Base-by-base conservation (phyloP, 768 basidiomycete genomes). In the Mycena filopes region DNA sequence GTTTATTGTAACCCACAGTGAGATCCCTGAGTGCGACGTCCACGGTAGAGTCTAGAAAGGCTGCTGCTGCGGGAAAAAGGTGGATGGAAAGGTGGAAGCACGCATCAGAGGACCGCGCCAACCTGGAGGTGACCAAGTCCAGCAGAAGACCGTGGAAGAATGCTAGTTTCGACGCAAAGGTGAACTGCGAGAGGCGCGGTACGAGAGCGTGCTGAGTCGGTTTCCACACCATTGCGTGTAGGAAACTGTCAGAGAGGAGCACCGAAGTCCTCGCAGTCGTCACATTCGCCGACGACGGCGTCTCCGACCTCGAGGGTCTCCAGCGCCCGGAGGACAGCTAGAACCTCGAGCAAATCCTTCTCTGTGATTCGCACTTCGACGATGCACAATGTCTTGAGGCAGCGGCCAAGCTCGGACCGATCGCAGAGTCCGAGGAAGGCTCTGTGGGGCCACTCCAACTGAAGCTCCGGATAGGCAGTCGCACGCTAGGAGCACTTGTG, bases 201-300 rank as follows among this genome's bases (percentile, higher is more conserved):
- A 31, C 43, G 21, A 45, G 55, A 45, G 42, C 23, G 55, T 56
- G 11, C 36, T 36, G 15, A 7, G 4, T 36, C 36, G 33, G 57
- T 36, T 1, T 23, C 33, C 20, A n/a, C n/a, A 38, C 21, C 46
- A 59, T 36, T 3, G 57, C 47, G 36, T 26, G 46, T 23, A 59
- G 47, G 47, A 59, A 59, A 41, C 20, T 40, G 57, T 59, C 47
- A 47, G 46, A 40, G 29, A 59, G 31, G 31, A 59, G 46, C 15
- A 47, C 33, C 13, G 23, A n/a, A n/a, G n/a, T n/a, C n/a, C 13
- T 45, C 55, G 41, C 28, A 21, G 42, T 26, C 9, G 20, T 23
- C 47, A 25, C 11, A 21, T 41, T 40, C 36, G 16, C 12, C 29
- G 5, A n/a, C 41, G 12, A 38, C 16, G 15, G 16, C 53, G 18